Evolutionary conservation across 140 eudicot genomes (phyloP).

Genomic region (Bidens hawaiensis): DNA sequence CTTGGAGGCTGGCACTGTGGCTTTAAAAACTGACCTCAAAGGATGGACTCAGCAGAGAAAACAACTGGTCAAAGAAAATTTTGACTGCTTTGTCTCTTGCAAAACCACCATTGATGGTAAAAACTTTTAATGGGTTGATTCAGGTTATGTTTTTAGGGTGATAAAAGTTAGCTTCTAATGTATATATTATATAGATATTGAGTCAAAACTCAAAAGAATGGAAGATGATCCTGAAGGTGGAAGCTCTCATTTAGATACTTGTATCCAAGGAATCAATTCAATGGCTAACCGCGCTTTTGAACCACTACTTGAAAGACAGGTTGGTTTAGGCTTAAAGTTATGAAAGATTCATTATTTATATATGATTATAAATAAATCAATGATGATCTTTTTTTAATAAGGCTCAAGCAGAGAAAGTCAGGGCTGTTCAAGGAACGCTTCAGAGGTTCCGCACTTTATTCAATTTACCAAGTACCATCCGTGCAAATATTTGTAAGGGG

Average conservation of each 20-base stretch:
- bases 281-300: constrained; percentile 84
- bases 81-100: constrained; percentile 97
- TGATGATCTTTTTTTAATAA: constrained; percentile 20
- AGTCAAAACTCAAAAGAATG: constrained; percentile 74
- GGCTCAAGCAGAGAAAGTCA: constrained; percentile 96
- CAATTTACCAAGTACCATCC: constrained; percentile 85
- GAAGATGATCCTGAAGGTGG: constrained; percentile 99
- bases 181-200: constrained; percentile 51
- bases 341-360: not conserved
- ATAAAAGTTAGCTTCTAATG: too few relatives aligned
- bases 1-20: constrained; percentile 71
- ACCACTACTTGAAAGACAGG: constrained; percentile 93
- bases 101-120: constrained; percentile 94
- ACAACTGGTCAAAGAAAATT: constrained; percentile 83
- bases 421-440: constrained; percentile 94
- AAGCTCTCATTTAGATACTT: constrained; percentile 53
- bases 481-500: constrained; percentile 75
- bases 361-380: not conserved
- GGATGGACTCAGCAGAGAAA: constrained; percentile 84
- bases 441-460: too few relatives aligned
- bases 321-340: constrained; percentile 13
- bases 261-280: constrained; percentile 71
- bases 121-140: not conserved
- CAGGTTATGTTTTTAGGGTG: too few relatives aligned
- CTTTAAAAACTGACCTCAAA: constrained; percentile 66